Conservation (phyloP, 2,329 filamentous ascomycete species). For the Sporothrix variecibatus region DNA sequence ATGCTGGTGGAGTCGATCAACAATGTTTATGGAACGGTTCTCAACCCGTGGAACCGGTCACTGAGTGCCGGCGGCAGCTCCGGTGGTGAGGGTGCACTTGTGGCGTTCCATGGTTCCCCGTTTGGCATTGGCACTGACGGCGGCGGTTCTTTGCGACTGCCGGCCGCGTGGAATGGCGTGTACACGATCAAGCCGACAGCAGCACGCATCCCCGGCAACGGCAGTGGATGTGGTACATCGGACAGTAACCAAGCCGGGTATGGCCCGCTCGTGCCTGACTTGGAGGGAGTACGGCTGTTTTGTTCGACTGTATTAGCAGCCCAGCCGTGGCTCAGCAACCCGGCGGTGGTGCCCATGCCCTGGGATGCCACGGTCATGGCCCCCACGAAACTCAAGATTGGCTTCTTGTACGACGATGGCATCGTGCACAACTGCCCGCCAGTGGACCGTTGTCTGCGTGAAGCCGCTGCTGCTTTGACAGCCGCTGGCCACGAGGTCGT, state of each 20-base stretch:
- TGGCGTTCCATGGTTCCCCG: not conserved
- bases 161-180: not conserved
- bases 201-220: not conserved
- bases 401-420: constrained; percentile 19
- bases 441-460: not conserved
- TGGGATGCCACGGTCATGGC: not conserved
- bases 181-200: not conserved
- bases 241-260: not conserved
- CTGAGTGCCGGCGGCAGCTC: not conserved
- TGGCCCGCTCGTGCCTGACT: not conserved
- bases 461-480: not conserved
- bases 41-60: not conserved
- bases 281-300: not conserved
- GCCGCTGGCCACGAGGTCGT: constrained; percentile 7
- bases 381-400: not conserved
- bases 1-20: not conserved
- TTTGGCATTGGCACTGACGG: not conserved
- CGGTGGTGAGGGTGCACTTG: not conserved
- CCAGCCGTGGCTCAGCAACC: constrained; percentile 26
- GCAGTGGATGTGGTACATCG: not conserved
- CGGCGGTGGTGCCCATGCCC: constrained; percentile 18
- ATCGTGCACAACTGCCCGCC: constrained; percentile 9
- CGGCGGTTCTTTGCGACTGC: not conserved
- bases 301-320: constrained; percentile 25
- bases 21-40: not conserved